phyloP scores from a whole-genome alignment of 2,329 filamentous ascomycete genomes.

The Colletotrichum brevisporum region DNA sequence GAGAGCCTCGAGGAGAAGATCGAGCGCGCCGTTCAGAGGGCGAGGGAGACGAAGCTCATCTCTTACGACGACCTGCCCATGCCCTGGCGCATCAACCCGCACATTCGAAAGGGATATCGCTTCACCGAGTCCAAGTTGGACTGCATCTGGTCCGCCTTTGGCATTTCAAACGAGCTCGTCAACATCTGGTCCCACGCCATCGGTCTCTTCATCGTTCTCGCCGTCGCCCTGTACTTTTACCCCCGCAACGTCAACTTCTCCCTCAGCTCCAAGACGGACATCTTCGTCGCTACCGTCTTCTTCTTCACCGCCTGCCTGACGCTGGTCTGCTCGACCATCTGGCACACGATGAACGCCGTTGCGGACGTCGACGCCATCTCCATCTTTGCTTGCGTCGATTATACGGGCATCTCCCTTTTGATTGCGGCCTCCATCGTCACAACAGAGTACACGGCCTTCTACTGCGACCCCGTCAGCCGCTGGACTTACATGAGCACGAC shows the following conservation, averaged over 20 bases:
- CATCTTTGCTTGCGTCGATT: slow-evolving; percentile 97
- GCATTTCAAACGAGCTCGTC: slow-evolving; percentile 91
- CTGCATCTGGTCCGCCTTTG: slow-evolving; percentile 87
- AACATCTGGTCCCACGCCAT: slow-evolving; percentile 98
- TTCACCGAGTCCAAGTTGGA: slow-evolving; percentile 94
- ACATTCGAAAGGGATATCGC: slow-evolving; percentile 92
- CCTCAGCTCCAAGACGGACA: slow-evolving; percentile 87
- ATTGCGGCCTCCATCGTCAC: slow-evolving; percentile 98
- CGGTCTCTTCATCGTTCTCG: slow-evolving; percentile 87
- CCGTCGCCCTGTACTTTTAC: slow-evolving; percentile 96
- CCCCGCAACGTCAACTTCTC: slow-evolving; percentile 89
- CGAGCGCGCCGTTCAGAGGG: slow-evolving; percentile 80
- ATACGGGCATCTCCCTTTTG: slow-evolving; percentile 95
- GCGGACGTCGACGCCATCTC: slow-evolving; percentile 91
- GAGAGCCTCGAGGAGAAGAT: slow-evolving; percentile 88
- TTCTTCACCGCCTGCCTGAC: slow-evolving; percentile 97
- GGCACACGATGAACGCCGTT: slow-evolving; percentile 99
- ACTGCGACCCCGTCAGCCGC: slow-evolving; percentile 91
- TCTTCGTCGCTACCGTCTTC: slow-evolving; percentile 93
- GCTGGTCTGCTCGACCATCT: slow-evolving; percentile 93
- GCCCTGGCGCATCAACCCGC: slow-evolving; percentile 95
- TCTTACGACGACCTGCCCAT: slow-evolving; percentile 90
- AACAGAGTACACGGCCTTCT: slow-evolving; percentile 98
- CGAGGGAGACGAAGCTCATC: slow-evolving; percentile 85
- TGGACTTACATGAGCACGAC: slow-evolving; percentile 90